These are phyloP conservation scores for Calonectria henricotiae DNA, from an alignment of 2,329 filamentous ascomycete genomes.

Conservation along the genomic window DNA sequence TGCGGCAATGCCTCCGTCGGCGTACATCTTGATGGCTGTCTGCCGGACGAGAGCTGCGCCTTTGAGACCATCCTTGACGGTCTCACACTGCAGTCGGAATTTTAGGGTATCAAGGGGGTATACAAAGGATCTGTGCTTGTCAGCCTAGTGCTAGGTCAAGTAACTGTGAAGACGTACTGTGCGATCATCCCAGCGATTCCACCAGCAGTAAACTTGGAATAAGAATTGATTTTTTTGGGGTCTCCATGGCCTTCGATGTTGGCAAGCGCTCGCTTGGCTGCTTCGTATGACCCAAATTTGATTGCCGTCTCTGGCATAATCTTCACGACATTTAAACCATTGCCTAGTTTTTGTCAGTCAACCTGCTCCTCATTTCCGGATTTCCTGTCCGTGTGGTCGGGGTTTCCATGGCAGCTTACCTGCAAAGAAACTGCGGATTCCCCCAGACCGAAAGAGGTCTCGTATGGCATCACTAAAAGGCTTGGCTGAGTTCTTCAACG, in stretches of 20 bases:
- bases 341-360: conserved; percentile 73
- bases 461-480: conserved; percentile 82
- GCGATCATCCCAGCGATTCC: conserved; percentile 95
- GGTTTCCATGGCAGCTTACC: conserved; percentile 70
- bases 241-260: conserved; percentile 91
- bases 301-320: conserved; percentile 99
- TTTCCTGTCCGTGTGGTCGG: not conserved
- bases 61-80: conserved; percentile 86
- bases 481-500: conserved; percentile 76
- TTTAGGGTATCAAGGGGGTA: conserved; percentile 93
- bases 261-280: conserved; percentile 89
- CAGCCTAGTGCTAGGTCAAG: conserved; percentile 16
- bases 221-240: conserved; percentile 82
- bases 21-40: conserved; percentile 91
- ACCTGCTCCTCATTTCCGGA: not conserved
- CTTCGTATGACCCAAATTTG: conserved; percentile 98
- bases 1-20: conserved; percentile 79
- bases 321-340: conserved; percentile 96
- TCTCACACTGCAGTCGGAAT: conserved; percentile 92
- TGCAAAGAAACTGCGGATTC: conserved; percentile 91
- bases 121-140: conserved; percentile 80
- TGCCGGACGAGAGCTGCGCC: conserved; percentile 87
- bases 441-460: conserved; percentile 89
- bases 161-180: conserved; percentile 74
- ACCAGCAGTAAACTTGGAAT: conserved; percentile 92